Evolutionary conservation across 768 basidiomycete genomes (phyloP), one percentile per base, ranked within the genome.

Genomic region (Podaxis sp.): DNA sequence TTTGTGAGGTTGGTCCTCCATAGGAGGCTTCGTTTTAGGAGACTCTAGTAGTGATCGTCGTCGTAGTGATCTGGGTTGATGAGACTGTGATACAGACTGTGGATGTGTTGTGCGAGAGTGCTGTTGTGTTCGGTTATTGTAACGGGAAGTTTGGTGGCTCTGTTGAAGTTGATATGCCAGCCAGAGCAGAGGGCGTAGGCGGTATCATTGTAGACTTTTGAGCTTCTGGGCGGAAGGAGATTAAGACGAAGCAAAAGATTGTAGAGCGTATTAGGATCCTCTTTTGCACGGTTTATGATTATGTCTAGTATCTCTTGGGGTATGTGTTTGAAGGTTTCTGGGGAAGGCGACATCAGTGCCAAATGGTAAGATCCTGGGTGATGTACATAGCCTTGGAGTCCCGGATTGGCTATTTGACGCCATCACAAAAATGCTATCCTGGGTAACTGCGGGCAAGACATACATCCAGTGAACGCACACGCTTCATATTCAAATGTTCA

Each of bases 161-260:
- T n/a, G 3, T n/a, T n/a, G 10, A 22, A 48, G 10, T 48, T 17
- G 7, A 57, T 57, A n/a, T 4, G 12, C 40, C 56, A 57, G 38
- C 56, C 44, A 20, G 56, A 57, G n/a, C 56, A 57, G 2, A 57
- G 26, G 33, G 56, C 41, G 15, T n/a, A 48, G 1, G 6, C n/a
- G n/a, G n/a, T 30, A n/a, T 57, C 56, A n/a, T 57, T 26, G 4
- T 41, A 46, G 20, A 57, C 48, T n/a, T 26, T 12, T 48, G 56
- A 3, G 56, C 56, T n/a, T 57, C 37, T 13, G 40, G 41, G 12
- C 46, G 44, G 26, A 57, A 48, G 13, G 56, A 30, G 12, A 13
- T 57, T 22, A 41, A 57, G 12, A 57, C 56, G 40, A 57, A 41
- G 28, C 56, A n/a, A 57, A 41, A 57, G 56, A 41, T 44, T 57